Evolutionary conservation across 495 filamentous ascomycete genomes (phyloP).

Genomic region (Beverwykella pulmonaria): DNA sequence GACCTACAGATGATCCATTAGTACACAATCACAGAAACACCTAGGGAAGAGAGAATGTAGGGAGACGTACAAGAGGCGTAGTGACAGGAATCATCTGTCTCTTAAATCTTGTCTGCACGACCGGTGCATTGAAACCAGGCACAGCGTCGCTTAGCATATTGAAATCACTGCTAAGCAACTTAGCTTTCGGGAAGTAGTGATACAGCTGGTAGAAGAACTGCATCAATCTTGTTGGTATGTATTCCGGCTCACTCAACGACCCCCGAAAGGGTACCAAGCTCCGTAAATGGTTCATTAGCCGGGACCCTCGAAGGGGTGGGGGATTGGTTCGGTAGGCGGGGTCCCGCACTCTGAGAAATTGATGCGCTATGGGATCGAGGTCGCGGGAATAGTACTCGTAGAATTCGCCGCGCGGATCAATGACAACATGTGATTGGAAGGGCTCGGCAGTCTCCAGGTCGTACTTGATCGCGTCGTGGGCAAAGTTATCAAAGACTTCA

Average conservation of each 20-base stretch:
- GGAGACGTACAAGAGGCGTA: slow-evolving; percentile 79
- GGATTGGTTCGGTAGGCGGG: slow-evolving; percentile 60
- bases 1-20: slow-evolving; percentile 58
- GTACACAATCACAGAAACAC: background rate
- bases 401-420: slow-evolving; percentile 85
- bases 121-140: slow-evolving; percentile 82
- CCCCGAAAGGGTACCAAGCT: slow-evolving; percentile 66
- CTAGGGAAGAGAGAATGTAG: background rate
- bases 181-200: slow-evolving; percentile 83
- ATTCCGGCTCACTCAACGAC: slow-evolving; percentile 80
- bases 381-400: slow-evolving; percentile 82
- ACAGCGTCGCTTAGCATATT: slow-evolving; percentile 79
- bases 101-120: slow-evolving; percentile 92
- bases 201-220: slow-evolving; percentile 92
- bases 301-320: slow-evolving; percentile 58
- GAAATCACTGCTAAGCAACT: slow-evolving; percentile 90
- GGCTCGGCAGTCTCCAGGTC: slow-evolving; percentile 72
- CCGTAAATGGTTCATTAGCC: slow-evolving; percentile 60
- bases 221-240: slow-evolving; percentile 91
- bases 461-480: slow-evolving; percentile 91
- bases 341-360: slow-evolving; percentile 79
- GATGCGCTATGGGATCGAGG: slow-evolving; percentile 79
- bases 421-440: slow-evolving; percentile 82
- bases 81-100: slow-evolving; percentile 82
- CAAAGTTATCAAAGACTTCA: slow-evolving; percentile 98